Evolutionary conservation across 208 protist species (phyloP).

Genomic region (Endotrypanum monterogeii): DNA sequence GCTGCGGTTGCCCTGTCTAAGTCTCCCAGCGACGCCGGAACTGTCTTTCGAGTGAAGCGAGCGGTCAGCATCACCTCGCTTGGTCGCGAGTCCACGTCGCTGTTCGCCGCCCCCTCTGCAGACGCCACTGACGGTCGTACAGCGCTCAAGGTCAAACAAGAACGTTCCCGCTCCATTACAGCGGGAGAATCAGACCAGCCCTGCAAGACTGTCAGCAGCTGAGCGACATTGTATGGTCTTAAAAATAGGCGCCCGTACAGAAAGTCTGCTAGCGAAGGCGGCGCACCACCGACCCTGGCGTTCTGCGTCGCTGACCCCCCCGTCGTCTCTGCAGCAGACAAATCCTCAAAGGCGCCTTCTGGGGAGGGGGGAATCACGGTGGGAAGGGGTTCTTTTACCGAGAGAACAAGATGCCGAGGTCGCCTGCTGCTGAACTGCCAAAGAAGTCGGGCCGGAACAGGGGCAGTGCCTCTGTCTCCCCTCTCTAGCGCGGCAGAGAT

Average conservation of each 20-base stretch:
- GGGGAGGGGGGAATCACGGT: neutral
- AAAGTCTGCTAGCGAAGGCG: conserved; percentile 39
- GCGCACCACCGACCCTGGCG: neutral
- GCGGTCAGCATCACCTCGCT: conserved; percentile 19
- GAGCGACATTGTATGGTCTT: conserved; percentile 82
- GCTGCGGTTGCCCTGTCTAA: neutral
- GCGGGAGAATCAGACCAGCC: conserved; percentile 43
- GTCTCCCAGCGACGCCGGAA: neutral
- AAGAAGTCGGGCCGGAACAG: conserved; percentile 57
- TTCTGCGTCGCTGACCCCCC: neutral
- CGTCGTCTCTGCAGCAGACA: neutral
- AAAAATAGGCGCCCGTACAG: conserved; percentile 85
- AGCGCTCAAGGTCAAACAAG: conserved; percentile 42
- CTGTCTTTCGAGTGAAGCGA: conserved; percentile 14
- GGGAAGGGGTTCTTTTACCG: conserved; percentile 28
- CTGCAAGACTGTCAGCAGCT: conserved; percentile 80
- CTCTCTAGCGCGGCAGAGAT: conserved; percentile 52
- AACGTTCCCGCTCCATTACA: conserved; percentile 49
- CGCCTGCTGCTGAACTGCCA: conserved; percentile 69
- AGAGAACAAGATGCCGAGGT: conserved; percentile 62
- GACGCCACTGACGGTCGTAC: neutral
- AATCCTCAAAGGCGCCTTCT: conserved; percentile 12
- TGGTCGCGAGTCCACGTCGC: neutral
- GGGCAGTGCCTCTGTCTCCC: neutral
- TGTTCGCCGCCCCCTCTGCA: neutral